Base-by-base conservation (phyloP, 768 basidiomycete species). In the Serendipita sp. region DNA sequence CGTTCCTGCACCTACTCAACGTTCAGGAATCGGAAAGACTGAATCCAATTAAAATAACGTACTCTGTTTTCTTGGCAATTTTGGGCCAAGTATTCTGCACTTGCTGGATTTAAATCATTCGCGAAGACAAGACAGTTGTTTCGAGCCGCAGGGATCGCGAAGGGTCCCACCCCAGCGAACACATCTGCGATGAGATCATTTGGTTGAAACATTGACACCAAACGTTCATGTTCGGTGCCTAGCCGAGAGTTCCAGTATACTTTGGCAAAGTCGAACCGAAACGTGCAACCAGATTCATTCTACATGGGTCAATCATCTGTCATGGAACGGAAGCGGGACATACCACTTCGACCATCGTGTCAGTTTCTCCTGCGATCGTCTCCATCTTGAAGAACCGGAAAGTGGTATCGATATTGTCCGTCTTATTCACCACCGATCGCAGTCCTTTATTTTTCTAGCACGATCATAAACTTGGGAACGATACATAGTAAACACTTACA, bases 211-310 rank as follows among this genome's bases (percentile, higher is more conserved):
- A 78, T 66, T 17, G 79, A 71, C 43, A 98, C 88, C 16, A 99
- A 77, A 2, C 94, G 85, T 28, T 84, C 82, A 69, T 99, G 96
- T 70, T 99, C 96, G 3, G 84, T 83, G 63, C 91, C 88, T 38
- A 99, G 75, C 41, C 96, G 84, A 16, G 94, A 95, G 75, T 99
- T 99, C 94, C 94, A 99, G 73, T 99, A 99, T 13, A 98, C 96
- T 70, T 84, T 78, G 3, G 87, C 84, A 70, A 98, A 99, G 71
- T 99, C 93, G 68, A 99, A 98, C 1, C 80, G 85, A 73, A 98
- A 98, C 33, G 76, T 77, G 71, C 93, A 97, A 67, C 83, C 80
- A 5, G 85, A 82, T 76, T 99, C 95, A 65, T 79, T 79, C 93
- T 96, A 68, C 14, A 44, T 56, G 20, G 67, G 31, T 7, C 7